phyloP scores from a whole-genome alignment of 1,284 basidiomycete genomes.

The Boletellus deceptivus region DNA sequence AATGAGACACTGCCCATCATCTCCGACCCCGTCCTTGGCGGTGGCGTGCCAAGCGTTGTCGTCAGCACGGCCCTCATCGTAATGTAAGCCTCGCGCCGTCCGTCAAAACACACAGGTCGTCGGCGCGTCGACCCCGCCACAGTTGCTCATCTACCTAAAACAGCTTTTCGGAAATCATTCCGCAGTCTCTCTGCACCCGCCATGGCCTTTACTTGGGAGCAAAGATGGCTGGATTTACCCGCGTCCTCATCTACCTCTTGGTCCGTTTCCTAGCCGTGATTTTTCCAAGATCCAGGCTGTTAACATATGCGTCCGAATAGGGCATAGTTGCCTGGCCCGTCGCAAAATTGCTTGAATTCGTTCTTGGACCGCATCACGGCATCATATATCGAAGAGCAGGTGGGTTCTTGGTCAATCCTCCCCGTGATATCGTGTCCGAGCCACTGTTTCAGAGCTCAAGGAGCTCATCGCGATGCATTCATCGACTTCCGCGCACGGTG shows the following conservation, averaged over 20 bases:
- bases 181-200: slow-evolving; percentile 86
- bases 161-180: slow-evolving; percentile 90
- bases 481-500: slow-evolving; percentile 52
- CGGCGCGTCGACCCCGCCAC: no score
- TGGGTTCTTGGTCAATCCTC: slow-evolving; percentile 7
- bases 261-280: slow-evolving; percentile 39
- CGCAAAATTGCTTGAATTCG: slow-evolving; percentile 64
- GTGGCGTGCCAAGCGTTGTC: slow-evolving; percentile 77
- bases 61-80: slow-evolving; percentile 86
- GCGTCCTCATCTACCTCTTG: slow-evolving; percentile 64
- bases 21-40: slow-evolving; percentile 83
- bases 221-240: slow-evolving; percentile 81
- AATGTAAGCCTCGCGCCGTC: slow-evolving; percentile 53
- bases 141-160: background rate
- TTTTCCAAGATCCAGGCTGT: background rate
- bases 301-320: slow-evolving; percentile 34
- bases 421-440: background rate
- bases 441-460: slow-evolving; percentile 49
- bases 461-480: slow-evolving; percentile 75
- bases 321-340: slow-evolving; percentile 81
- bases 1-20: slow-evolving; percentile 93
- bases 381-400: slow-evolving; percentile 54
- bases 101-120: background rate
- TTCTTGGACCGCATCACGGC: slow-evolving; percentile 62
- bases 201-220: slow-evolving; percentile 92